Base-by-base conservation (phyloP, 306 rosid genomes). In the Prunus mongolica region DNA sequence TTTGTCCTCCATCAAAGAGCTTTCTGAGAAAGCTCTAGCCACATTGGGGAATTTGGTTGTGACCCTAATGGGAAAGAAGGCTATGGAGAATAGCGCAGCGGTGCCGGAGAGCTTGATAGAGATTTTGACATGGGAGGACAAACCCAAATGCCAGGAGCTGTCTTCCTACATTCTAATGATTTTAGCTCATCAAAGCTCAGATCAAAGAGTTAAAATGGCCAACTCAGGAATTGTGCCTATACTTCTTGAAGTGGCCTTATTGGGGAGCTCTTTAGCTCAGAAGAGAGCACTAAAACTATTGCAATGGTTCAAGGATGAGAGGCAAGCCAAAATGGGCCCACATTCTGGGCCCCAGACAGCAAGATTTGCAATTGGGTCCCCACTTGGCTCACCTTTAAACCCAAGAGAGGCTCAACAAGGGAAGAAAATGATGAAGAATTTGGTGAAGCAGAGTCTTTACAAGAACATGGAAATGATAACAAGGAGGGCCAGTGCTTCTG, bases 341-440 rank as follows among this genome's bases (percentile, higher is more conserved):
- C 98, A 96, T 84, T 96, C 99, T 0, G 98, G 99, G 20, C 99
- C 99, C 28, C 99, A 96, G 47, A 72, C 96, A 16, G 89, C 88
- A 30, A 90, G 96, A 76, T 65, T 85, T 54, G 74, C 82, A 47
- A 86, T 38, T 38, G 44, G 44, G 44, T 60, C 34, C 52, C 16
- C 65, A 60, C 24, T 86, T 71, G 92, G 93, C 16, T 91, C 93
- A 34, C 93, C 98, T 1, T 61, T 82, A 5, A 88, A 82, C 73
- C 83, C 78, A 52, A 81, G 75, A 25, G 93, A 83, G 20, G 87
- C 76, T 50, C 87, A 73, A 63, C 88, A 86, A 78, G 99, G 97
- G 73, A 87, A 88, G 87, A 92, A 84, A 61, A 72, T 89, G 96
- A 96, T 96, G 98, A 92, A 92, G 83, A 91, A 69, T 86, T 87